Evolutionary conservation across 108 stramenopile genomes (phyloP).

Genomic region (Discostella stelligeroides): DNA sequence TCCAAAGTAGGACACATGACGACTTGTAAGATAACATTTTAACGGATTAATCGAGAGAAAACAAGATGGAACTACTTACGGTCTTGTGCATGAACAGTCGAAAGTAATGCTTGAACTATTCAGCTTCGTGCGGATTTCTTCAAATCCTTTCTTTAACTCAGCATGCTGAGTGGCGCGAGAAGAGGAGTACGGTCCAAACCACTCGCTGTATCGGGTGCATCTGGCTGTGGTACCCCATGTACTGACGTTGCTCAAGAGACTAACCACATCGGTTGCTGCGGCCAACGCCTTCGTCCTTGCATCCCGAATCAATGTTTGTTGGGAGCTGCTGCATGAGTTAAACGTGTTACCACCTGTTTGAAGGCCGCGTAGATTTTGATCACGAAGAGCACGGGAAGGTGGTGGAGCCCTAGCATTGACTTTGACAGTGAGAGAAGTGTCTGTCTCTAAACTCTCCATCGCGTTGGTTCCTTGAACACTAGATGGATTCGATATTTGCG

Average conservation of each 20-base stretch:
- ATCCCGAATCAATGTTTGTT: background rate
- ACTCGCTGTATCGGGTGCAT: background rate
- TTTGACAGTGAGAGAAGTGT: background rate
- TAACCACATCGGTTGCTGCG: background rate
- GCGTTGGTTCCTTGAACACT: background rate
- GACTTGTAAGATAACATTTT: no score
- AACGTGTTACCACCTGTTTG: background rate
- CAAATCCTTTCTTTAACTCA: background rate
- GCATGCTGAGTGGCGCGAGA: background rate
- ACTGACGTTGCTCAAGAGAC: background rate
- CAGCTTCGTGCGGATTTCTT: background rate
- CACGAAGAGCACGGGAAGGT: background rate
- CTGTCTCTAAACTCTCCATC: constrained; percentile 2
- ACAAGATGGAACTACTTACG: no score
- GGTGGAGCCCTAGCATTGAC: background rate
- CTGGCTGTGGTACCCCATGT: background rate
- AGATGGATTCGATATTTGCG: background rate
- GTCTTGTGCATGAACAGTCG: background rate
- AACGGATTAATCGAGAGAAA: no score
- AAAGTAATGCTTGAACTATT: background rate
- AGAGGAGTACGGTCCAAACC: background rate
- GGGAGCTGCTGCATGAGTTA: background rate
- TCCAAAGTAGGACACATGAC: no score
- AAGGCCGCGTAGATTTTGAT: background rate
- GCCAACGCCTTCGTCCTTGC: background rate